Evolutionary conservation across 164 flowering plant genomes (phyloP), one percentile per base, ranked within the genome.

Genomic region (Akebia trifoliata): DNA sequence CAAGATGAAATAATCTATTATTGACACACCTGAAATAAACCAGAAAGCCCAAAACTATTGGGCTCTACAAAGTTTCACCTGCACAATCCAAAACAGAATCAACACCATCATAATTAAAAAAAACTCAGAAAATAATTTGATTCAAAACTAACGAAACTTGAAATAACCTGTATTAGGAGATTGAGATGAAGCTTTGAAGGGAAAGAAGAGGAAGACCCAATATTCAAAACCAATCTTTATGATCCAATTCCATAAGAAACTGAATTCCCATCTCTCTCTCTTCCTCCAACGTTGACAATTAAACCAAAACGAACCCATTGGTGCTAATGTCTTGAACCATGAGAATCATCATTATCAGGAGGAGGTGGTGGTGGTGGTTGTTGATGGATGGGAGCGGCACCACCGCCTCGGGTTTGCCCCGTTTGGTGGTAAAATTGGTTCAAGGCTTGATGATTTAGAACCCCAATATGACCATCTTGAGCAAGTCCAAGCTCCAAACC

Each of bases 401-500:
- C 4, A 37, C 21, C 40, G 17, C 68, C 65, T 49, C 71, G 58
- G 37, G 49, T 59, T 26, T 80, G 83, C 20, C 68, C 76, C 51
- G 70, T 67, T 50, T 76, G 83, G 64, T 80, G 86, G 60, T 80
- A 80, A 49, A 78, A 65, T 57, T 80, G 82, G 43, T 28, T 74
- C 39, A 81, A 60, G n/a, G 86, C 72, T 18, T 77, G 83, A 18
- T 77, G 38, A 66, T 63, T 78, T 35, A 77, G 36, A 9, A 78
- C 73, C 50, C 83, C 81, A 54, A 69, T 56, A 69, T 78, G 79
- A n/a, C 76, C 82, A 58, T 83, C 86, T 59, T 81, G 92, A 24
- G 88, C 79, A 25, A 85, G 81, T 15, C 88, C 92, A 12, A 85
- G 81, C 70, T 86, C 87, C 63, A 86, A 69, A 8, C 86, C 88